Conservation (phyloP, 148 eudicot species). For the Heliamphora exappendiculata region DNA sequence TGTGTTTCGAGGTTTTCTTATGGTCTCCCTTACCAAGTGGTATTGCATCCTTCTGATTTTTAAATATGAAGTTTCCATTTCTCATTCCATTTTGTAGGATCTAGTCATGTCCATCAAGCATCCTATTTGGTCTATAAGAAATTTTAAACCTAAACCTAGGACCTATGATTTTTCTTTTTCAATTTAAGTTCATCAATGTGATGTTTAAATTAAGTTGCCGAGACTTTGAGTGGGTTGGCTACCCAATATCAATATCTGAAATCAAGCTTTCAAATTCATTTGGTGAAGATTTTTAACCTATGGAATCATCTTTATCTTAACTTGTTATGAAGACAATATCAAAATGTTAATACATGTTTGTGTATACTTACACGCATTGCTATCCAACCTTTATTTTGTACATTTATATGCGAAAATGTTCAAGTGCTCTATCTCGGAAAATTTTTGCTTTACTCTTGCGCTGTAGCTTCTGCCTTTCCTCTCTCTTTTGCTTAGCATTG, state of each 20-base stretch:
- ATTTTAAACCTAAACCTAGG: not conserved
- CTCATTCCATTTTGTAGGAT: not conserved
- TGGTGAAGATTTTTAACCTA: not conserved
- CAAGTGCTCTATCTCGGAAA: no score
- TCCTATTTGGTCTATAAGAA: not conserved
- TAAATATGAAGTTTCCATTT: not conserved
- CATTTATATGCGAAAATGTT: not conserved
- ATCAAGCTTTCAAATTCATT: not conserved
- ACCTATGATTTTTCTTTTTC: not conserved
- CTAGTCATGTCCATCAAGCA: not conserved
- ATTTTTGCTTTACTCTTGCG: no score
- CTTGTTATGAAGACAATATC: not conserved
- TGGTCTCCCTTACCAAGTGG: conserved; percentile 90
- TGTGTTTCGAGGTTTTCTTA: conserved; percentile 85
- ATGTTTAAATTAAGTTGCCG: not conserved
- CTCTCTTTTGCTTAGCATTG: not conserved
- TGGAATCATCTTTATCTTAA: not conserved
- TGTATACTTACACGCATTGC: not conserved
- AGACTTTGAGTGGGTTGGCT: not conserved
- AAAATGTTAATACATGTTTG: not conserved
- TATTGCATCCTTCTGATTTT: conserved; percentile 21
- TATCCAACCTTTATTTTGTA: not conserved
- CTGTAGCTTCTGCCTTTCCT: no score
- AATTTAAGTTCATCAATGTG: not conserved
- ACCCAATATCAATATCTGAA: not conserved